Conservation (phyloP, 2,329 filamentous ascomycete genomes). For the Trichoderma lentiforme region DNA sequence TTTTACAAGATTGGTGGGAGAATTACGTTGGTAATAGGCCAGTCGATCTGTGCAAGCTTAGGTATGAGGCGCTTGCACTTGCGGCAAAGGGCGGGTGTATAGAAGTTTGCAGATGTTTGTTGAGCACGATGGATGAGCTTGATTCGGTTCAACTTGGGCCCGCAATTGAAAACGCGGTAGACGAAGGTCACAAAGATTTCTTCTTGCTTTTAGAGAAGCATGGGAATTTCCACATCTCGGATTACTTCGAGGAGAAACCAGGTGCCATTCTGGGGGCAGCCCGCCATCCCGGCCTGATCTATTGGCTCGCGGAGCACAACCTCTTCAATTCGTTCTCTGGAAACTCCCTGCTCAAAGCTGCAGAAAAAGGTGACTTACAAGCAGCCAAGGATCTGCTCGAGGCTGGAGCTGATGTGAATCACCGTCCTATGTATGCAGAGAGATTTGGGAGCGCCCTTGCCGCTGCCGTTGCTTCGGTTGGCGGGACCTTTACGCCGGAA, state of each 20-base stretch:
- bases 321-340: not conserved
- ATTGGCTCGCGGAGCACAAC: not conserved
- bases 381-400: not conserved
- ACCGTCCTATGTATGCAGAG: fast-evolving
- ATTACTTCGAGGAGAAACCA: not conserved
- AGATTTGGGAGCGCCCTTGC: not conserved
- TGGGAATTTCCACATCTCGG: no score
- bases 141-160: not conserved
- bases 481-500: no score
- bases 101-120: not conserved
- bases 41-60: fast-evolving
- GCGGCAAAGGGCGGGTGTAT: not conserved
- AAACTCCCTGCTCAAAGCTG: not conserved
- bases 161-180: not conserved
- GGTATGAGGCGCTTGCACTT: not conserved
- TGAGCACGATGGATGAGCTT: not conserved
- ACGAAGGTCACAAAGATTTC: not conserved
- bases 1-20: conserved; percentile 10
- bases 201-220: not conserved
- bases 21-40: not conserved
- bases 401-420: not conserved
- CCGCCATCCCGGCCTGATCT: not conserved
- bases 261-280: not conserved
- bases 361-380: not conserved
- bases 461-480: not conserved